phyloP scores from a whole-genome alignment of 1,284 basidiomycete genomes.

The Sanghuangporus weigelae region DNA sequence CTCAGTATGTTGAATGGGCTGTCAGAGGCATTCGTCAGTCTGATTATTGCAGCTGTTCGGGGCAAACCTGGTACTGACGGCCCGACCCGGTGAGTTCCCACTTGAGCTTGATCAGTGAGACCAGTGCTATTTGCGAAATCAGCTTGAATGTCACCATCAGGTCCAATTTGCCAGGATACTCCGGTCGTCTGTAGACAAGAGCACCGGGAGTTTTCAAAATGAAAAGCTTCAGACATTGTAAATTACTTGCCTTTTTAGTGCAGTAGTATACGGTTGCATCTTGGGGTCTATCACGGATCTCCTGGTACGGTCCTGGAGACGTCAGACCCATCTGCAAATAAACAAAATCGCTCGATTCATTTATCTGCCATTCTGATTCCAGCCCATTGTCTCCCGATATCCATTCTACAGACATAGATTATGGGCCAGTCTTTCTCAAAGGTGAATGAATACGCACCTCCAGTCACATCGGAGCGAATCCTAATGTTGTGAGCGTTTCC shows the following conservation, averaged over 20 bases:
- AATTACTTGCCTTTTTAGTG: slow-evolving; percentile 23
- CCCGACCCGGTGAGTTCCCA: no score
- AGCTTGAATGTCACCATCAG: background rate
- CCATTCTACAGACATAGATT: slow-evolving; percentile 25
- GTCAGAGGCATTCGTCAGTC: background rate
- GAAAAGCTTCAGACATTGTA: background rate
- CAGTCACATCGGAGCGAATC: slow-evolving; percentile 34
- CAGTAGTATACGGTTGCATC: slow-evolving; percentile 34
- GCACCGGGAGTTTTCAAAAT: background rate
- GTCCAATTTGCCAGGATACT: slow-evolving; percentile 7
- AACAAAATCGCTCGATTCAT: slow-evolving; percentile 19
- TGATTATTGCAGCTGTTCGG: background rate
- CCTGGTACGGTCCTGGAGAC: slow-evolving; percentile 23
- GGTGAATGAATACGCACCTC: slow-evolving; percentile 12
- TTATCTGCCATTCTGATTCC: slow-evolving; percentile 28
- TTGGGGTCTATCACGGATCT: slow-evolving; percentile 29
- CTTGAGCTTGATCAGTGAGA: background rate
- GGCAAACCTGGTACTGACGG: background rate
- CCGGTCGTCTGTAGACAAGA: background rate
- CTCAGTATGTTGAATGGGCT: slow-evolving; percentile 4
- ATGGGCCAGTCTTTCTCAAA: background rate
- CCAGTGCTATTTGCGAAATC: slow-evolving; percentile 1
- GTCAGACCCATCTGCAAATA: slow-evolving; percentile 27
- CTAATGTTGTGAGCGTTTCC: slow-evolving; percentile 30
- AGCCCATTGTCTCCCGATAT: slow-evolving; percentile 28